phyloP scores from a whole-genome alignment of 805 yeast genomes.

The Saccharomyces eubayanus region DNA sequence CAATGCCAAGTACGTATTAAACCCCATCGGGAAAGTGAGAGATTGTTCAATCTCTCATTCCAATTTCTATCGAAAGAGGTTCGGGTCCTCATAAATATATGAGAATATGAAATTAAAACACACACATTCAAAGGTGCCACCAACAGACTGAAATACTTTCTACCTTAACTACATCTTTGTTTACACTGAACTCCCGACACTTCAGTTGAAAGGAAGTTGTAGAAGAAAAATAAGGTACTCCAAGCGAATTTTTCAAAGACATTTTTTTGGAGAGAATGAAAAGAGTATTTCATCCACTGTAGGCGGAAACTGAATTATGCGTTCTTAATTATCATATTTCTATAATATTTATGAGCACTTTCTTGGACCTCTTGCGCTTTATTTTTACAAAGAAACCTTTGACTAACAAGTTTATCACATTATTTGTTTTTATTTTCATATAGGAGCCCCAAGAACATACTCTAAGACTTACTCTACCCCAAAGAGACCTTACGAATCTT shows the following conservation, averaged over 20 bases:
- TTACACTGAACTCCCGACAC: slow-evolving; percentile 78
- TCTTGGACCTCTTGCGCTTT: slow-evolving; percentile 9
- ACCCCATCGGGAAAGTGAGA: not conserved
- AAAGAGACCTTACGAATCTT: slow-evolving; percentile 98
- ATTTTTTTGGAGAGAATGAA: not conserved
- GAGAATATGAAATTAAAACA: not conserved
- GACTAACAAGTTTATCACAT: slow-evolving; percentile 8
- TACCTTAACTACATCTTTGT: slow-evolving; percentile 26
- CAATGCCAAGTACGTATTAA: slow-evolving; percentile 55
- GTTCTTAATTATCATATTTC: slow-evolving; percentile 1
- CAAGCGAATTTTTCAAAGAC: not conserved
- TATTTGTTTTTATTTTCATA: slow-evolving; percentile 3
- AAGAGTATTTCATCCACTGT: not conserved
- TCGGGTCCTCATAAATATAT: slow-evolving; percentile 57
- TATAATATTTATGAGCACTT: slow-evolving; percentile 13
- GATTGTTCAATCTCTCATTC: not conserved
- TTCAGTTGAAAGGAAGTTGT: slow-evolving; percentile 39
- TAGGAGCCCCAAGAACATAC: slow-evolving; percentile 98
- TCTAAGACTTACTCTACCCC: slow-evolving; percentile 99
- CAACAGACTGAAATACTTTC: slow-evolving; percentile 1
- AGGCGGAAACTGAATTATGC: not conserved
- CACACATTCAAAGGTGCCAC: not conserved
- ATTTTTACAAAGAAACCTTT: slow-evolving; percentile 1
- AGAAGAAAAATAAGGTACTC: not conserved
- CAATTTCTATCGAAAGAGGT: slow-evolving; percentile 36